These are phyloP conservation scores for Bryum argenteum DNA, from an alignment of 225 moss, liverwort and hornwort genomes.

Conservation along the genomic window DNA sequence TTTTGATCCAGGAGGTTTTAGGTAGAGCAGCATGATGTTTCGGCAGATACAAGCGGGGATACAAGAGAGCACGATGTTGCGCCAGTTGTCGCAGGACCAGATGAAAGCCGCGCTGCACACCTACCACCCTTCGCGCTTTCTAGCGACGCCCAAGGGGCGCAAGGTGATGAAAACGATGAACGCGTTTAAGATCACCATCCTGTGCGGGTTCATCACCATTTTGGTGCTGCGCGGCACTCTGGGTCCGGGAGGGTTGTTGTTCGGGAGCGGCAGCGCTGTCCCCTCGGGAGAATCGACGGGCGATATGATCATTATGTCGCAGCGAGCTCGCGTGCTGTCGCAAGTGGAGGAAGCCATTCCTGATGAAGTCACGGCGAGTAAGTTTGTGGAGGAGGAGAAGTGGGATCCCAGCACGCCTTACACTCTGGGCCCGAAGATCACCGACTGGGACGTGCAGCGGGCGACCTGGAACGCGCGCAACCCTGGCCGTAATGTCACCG, in stretches of 20 bases:
- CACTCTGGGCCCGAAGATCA: constrained; percentile 52
- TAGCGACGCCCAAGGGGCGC: constrained; percentile 68
- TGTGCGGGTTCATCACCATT: constrained; percentile 68
- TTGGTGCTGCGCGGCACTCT: constrained; percentile 66
- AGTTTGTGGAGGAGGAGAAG: constrained; percentile 50
- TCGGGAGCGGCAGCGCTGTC: constrained; percentile 7
- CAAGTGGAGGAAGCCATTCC: constrained; percentile 50
- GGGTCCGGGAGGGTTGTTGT: constrained; percentile 45
- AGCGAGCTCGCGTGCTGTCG: constrained; percentile 55
- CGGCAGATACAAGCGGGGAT: constrained; percentile 28
- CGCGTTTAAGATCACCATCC: constrained; percentile 59
- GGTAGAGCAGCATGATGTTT: neutral
- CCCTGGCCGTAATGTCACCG: constrained; percentile 34
- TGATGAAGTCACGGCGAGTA: constrained; percentile 53
- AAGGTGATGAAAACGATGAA: constrained; percentile 62
- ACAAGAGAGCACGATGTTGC: constrained; percentile 28
- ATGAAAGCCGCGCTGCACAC: constrained; percentile 48
- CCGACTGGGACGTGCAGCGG: constrained; percentile 67
- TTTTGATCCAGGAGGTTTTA: no score
- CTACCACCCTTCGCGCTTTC: constrained; percentile 54
- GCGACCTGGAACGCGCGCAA: constrained; percentile 45
- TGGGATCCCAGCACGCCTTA: constrained; percentile 47
- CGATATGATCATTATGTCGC: constrained; percentile 36
- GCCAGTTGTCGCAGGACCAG: constrained; percentile 39
- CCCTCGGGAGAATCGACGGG: neutral